Conservation (phyloP, 148 eudicot species). For the Oxyria digyna region DNA sequence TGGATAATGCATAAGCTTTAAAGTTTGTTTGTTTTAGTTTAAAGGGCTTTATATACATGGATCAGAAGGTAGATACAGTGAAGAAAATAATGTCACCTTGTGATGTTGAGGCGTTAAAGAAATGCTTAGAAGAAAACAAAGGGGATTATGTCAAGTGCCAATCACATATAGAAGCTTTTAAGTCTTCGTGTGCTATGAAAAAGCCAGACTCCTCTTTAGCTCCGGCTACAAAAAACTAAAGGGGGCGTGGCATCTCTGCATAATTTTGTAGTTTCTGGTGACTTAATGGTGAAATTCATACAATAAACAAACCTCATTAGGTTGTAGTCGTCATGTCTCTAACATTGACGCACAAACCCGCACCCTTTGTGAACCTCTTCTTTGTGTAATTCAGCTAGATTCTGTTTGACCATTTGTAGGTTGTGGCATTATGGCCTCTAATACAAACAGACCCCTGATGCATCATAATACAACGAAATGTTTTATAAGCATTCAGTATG, state of each 20-base stretch:
- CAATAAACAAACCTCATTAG: background rate
- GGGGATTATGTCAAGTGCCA: slow-evolving; percentile 74
- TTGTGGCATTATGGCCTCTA: no score
- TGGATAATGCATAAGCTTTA: background rate
- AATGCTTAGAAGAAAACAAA: slow-evolving; percentile 79
- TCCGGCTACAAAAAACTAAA: background rate
- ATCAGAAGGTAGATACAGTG: slow-evolving; percentile 18
- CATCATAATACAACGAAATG: no score
- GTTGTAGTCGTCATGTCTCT: no score
- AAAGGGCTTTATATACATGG: slow-evolving; percentile 16
- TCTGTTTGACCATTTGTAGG: no score
- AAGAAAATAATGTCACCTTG: slow-evolving; percentile 55
- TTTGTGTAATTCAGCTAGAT: no score
- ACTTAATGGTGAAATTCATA: background rate
- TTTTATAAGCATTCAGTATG: no score
- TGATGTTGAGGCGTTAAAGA: slow-evolving; percentile 78
- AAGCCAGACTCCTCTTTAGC: slow-evolving; percentile 19
- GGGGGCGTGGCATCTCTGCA: background rate
- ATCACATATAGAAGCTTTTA: slow-evolving; percentile 78
- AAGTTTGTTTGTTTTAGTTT: background rate
- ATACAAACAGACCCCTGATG: no score
- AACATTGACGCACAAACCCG: no score
- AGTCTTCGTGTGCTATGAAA: slow-evolving; percentile 54
- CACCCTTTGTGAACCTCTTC: no score
- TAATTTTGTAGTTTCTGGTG: background rate